A percentile compares a stretch with the other conserved stretches of the same genome.
Evolutionary conservation across 352 stramenopile genomes (phyloP).

Genomic region (Phytophthora fragariaefolia): DNA sequence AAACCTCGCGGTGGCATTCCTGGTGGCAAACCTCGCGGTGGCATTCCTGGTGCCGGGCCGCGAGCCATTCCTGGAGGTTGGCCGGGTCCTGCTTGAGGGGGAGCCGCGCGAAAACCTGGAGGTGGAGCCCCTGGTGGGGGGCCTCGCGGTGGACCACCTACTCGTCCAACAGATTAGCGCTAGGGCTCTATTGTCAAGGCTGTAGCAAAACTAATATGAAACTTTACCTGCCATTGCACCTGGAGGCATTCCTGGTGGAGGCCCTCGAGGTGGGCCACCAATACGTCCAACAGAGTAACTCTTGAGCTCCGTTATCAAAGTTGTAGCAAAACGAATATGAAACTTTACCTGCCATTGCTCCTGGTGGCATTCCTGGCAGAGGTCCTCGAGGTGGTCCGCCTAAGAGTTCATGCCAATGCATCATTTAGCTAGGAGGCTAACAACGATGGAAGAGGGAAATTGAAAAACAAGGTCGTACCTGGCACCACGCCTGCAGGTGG

Average conservation of each 20-base stretch:
- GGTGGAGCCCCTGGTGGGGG: slow-evolving; percentile 5
- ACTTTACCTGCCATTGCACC: slow-evolving; percentile 20
- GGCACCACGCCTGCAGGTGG: slow-evolving; percentile 22
- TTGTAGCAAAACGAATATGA: not conserved
- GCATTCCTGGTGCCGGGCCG: slow-evolving; percentile 44
- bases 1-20: slow-evolving; percentile 46
- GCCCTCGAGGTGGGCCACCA: slow-evolving; percentile 38
- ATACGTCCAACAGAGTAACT: too few species aligned
- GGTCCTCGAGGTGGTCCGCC: slow-evolving; percentile 37
- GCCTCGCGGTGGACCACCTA: slow-evolving; percentile 26
- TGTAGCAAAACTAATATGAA: not conserved
- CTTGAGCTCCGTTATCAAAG: not conserved
- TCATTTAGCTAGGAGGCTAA: not conserved
- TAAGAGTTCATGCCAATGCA: not conserved
- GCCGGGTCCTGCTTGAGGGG: not conserved
- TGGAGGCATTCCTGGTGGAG: slow-evolving; percentile 27
- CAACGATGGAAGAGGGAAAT: too few species aligned
- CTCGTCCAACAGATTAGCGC: slow-evolving; percentile 15
- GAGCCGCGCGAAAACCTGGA: slow-evolving; percentile 12
- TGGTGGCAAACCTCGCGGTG: too few species aligned
- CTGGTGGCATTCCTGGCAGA: slow-evolving; percentile 18
- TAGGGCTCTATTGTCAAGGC: not conserved
- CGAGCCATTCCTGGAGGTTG: slow-evolving; percentile 14
- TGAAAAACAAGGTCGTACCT: not conserved
- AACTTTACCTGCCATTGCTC: slow-evolving; percentile 4